These are phyloP conservation scores for Suillus tomentosus DNA, from an alignment of 768 basidiomycete genomes.

Conservation along the genomic window DNA sequence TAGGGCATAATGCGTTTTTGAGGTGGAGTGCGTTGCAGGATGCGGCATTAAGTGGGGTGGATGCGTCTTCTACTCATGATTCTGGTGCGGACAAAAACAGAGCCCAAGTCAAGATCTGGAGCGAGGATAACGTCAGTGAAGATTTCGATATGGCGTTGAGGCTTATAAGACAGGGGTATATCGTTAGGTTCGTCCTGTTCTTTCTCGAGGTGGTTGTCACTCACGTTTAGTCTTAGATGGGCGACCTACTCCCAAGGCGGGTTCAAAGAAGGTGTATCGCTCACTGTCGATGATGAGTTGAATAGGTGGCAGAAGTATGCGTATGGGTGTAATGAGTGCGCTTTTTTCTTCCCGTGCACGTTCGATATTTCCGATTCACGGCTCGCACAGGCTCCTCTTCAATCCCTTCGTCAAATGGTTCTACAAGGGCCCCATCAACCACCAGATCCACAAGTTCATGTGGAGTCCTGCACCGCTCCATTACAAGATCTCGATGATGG, in stretches of 20 bases:
- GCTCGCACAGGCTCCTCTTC: conserved; percentile 79
- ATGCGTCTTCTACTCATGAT: not conserved
- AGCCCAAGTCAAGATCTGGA: conserved; percentile 78
- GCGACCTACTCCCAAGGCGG: conserved; percentile 82
- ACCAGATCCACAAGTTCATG: conserved; percentile 73
- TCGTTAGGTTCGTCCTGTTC: conserved; percentile 49
- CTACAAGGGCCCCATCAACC: conserved; percentile 78
- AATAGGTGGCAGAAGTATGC: conserved; percentile 93
- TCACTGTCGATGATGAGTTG: conserved; percentile 88
- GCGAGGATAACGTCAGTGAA: conserved; percentile 65
- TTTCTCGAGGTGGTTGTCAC: no score
- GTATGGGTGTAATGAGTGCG: conserved; percentile 62
- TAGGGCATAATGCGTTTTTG: conserved; percentile 88
- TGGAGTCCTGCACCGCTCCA: conserved; percentile 80
- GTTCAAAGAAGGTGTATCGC: conserved; percentile 90
- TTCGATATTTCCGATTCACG: conserved; percentile 34
- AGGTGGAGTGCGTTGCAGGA: conserved; percentile 91
- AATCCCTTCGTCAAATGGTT: conserved; percentile 82
- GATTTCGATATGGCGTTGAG: conserved; percentile 70
- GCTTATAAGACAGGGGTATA: conserved; percentile 65
- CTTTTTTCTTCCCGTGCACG: conserved; percentile 20
- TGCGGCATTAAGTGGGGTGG: conserved; percentile 66
- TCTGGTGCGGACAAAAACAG: conserved; percentile 13
- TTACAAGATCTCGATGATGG: conserved; percentile 71
- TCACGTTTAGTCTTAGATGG: conserved; percentile 37